These are phyloP conservation scores for Fusarium algeriense DNA, from an alignment of 2,329 filamentous ascomycete species.

Conservation along the genomic window DNA sequence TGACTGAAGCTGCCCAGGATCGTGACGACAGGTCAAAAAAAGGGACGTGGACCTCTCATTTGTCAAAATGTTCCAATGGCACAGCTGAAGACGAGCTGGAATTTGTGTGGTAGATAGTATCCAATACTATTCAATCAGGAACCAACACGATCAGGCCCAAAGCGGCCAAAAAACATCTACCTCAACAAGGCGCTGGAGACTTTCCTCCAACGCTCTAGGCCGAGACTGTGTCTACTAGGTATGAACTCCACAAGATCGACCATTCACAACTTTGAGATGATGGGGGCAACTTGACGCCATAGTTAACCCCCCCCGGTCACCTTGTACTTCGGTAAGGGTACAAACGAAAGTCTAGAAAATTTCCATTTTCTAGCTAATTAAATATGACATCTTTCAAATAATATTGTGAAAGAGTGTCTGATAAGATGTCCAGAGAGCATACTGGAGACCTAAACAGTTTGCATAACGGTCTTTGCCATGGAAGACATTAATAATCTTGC, in stretches of 20 bases:
- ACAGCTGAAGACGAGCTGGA: slow-evolving; percentile 15
- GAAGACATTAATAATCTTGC: background rate
- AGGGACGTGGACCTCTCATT: background rate
- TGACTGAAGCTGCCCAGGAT: slow-evolving; percentile 22
- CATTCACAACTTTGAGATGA: slow-evolving; percentile 7
- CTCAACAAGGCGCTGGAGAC: slow-evolving; percentile 2
- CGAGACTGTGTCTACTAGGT: slow-evolving; percentile 15
- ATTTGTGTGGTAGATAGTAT: slow-evolving; percentile 16
- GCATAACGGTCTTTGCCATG: background rate
- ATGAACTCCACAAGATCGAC: slow-evolving; percentile 4
- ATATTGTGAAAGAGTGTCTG: background rate
- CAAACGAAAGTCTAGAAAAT: background rate
- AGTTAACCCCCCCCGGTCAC: slow-evolving; percentile 1
- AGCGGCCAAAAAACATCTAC: slow-evolving; percentile 3
- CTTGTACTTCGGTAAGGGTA: background rate
- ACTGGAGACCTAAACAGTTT: no score
- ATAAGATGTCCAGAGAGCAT: background rate
- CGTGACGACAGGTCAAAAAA: background rate
- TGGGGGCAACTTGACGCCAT: slow-evolving; percentile 19
- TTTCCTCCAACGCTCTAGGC: slow-evolving; percentile 4
- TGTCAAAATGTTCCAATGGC: slow-evolving; percentile 1
- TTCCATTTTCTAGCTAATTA: background rate
- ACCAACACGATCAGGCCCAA: background rate
- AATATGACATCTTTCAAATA: background rate
- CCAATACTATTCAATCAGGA: background rate